phyloP scores from a whole-genome alignment of 768 basidiomycete species.

The Lyophyllum decastes region DNA sequence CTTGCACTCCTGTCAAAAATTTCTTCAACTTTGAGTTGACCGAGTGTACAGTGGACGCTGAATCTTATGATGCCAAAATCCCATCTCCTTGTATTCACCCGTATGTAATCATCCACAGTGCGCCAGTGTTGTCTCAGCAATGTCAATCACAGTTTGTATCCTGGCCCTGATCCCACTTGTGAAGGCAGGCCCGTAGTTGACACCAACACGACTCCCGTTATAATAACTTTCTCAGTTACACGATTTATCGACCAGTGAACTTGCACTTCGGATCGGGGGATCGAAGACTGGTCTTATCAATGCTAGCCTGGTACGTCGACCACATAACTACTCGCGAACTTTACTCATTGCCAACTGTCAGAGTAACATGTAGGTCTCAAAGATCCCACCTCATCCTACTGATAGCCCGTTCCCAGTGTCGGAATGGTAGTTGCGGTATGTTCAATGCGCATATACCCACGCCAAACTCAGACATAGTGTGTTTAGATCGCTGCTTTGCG shows the following conservation, averaged over 20 bases:
- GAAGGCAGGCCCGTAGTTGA: slow-evolving; percentile 38
- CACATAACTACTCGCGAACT: not conserved
- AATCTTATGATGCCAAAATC: slow-evolving; percentile 47
- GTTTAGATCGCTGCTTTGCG: slow-evolving; percentile 72
- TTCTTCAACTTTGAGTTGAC: not conserved
- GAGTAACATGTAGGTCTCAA: slow-evolving; percentile 64
- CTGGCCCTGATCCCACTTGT: slow-evolving; percentile 79
- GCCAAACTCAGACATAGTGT: not conserved
- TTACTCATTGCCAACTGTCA: slow-evolving; percentile 24
- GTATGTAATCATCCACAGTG: slow-evolving; percentile 30
- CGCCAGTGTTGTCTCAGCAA: not conserved
- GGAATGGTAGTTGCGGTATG: slow-evolving; percentile 74
- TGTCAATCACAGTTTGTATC: slow-evolving; percentile 50
- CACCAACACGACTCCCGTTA: not conserved
- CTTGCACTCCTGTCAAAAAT: not conserved
- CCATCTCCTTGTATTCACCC: slow-evolving; percentile 59
- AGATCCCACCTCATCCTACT: slow-evolving; percentile 2
- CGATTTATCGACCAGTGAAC: slow-evolving; percentile 72
- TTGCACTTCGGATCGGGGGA: slow-evolving; percentile 76
- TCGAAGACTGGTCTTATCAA: slow-evolving; percentile 78
- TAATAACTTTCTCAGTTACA: slow-evolving; percentile 51
- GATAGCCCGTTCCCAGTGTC: slow-evolving; percentile 35
- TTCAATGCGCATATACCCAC: not conserved
- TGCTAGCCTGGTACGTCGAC: slow-evolving; percentile 65
- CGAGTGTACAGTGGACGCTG: slow-evolving; percentile 51